phyloP scores from a whole-genome alignment of 192 early-diverging fungal species.

The Umbelopsis ramanniana region DNA sequence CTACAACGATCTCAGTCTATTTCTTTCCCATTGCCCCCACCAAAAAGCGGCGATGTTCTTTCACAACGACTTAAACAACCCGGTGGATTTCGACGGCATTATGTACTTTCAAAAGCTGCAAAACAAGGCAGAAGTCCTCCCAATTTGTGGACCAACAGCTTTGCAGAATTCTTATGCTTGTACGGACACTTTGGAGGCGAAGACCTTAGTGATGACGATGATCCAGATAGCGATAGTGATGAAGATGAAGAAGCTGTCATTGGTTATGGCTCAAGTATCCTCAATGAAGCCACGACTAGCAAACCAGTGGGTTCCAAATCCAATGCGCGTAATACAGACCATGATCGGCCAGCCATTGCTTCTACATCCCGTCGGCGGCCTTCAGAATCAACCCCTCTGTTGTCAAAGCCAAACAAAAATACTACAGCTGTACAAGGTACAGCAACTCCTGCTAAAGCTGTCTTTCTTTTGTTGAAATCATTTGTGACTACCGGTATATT shows the following conservation, averaged over 20 bases:
- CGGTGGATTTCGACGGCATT: constrained; percentile 88
- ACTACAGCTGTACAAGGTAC: constrained; percentile 48
- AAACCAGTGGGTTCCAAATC: neutral
- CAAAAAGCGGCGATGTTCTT: neutral
- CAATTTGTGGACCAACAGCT: constrained; percentile 84
- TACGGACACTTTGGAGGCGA: constrained; percentile 96
- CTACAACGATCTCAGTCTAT: constrained; percentile 38
- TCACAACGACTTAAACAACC: constrained; percentile 65
- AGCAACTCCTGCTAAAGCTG: constrained; percentile 71
- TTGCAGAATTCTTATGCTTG: constrained; percentile 92
- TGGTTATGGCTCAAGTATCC: neutral
- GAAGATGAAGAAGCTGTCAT: constrained; percentile 37
- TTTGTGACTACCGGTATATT: constrained; percentile 58
- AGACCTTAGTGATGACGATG: constrained; percentile 78
- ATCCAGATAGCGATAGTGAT: constrained; percentile 43
- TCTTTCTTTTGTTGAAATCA: constrained; percentile 78
- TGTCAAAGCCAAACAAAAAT: constrained; percentile 26
- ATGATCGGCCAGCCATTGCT: constrained; percentile 1
- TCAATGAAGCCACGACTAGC: constrained; percentile 2
- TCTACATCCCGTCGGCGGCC: constrained; percentile 25
- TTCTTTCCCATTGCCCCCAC: constrained; percentile 31
- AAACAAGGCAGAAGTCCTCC: constrained; percentile 72
- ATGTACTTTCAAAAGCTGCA: constrained; percentile 74
- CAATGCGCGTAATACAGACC: neutral
- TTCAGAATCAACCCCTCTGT: constrained; percentile 32